These are phyloP conservation scores for Aaosphaeria arxii DNA, from an alignment of 2,329 filamentous ascomycete species.

Conservation along the genomic window DNA sequence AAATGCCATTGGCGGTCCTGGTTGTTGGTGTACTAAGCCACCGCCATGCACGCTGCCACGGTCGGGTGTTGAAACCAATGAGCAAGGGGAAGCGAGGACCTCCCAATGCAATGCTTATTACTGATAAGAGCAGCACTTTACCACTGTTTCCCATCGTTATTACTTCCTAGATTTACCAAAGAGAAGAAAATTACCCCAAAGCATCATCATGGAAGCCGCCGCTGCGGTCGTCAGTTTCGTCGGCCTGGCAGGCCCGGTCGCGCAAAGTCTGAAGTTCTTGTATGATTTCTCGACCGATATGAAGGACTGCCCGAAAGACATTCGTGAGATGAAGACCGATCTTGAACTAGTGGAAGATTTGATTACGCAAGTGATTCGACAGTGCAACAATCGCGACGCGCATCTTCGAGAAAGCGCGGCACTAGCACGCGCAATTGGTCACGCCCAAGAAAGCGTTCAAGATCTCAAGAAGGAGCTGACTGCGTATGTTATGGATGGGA, in stretches of 20 bases:
- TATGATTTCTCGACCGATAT: constrained; percentile 10
- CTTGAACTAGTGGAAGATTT: constrained; percentile 8
- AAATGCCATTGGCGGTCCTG: constrained; percentile 2
- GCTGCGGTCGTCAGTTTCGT: constrained; percentile 9
- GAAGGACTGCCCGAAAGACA: constrained; percentile 9
- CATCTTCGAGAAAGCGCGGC: constrained; percentile 8
- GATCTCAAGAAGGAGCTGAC: constrained; percentile 4
- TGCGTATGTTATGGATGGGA: constrained; percentile 3
- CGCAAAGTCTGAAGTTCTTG: constrained; percentile 9
- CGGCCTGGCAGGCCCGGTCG: constrained; percentile 8
- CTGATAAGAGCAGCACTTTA: constrained; percentile 8
- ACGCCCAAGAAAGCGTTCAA: constrained; percentile 2
- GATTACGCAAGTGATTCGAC: constrained; percentile 8
- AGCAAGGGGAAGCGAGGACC: constrained; percentile 4
- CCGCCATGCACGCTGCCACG: constrained; percentile 2
- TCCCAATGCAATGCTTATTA: constrained; percentile 3
- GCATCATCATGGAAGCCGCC: constrained; percentile 8
- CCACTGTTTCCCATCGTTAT: constrained; percentile 5
- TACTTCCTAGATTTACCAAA: constrained; percentile 4
- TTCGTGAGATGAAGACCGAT: constrained; percentile 8
- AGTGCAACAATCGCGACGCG: constrained; percentile 8
- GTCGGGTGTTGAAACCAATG: constrained; percentile 3
- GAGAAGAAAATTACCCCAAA: constrained; percentile 5
- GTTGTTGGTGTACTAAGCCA: constrained; percentile 1
- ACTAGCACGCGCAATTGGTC: constrained; percentile 2